phyloP scores from a whole-genome alignment of 352 stramenopile genomes.

The Globisporangium uncinulatum region DNA sequence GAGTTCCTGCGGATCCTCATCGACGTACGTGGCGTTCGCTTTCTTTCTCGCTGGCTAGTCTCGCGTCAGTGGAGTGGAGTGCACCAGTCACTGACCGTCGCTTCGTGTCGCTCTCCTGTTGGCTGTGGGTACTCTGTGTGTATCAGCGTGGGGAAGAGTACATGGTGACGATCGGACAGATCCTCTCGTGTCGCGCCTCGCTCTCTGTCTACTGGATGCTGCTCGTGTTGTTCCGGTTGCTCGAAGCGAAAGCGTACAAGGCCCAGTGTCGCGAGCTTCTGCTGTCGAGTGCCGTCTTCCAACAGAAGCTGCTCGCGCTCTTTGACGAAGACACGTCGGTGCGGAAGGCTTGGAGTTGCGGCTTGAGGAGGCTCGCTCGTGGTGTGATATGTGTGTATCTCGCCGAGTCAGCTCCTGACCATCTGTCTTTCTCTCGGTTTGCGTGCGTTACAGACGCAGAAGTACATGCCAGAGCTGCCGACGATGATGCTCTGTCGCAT shows the following conservation, averaged over 20 bases:
- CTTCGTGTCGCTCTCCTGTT: no score
- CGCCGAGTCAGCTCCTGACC: slow-evolving; percentile 3
- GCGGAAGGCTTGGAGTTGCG: not conserved
- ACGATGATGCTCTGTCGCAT: slow-evolving; percentile 79
- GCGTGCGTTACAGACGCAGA: slow-evolving; percentile 28
- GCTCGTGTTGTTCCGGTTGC: slow-evolving; percentile 52
- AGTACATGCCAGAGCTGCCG: slow-evolving; percentile 60
- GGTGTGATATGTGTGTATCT: not conserved
- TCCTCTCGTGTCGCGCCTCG: slow-evolving; percentile 44
- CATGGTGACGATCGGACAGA: slow-evolving; percentile 53
- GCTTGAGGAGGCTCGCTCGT: no score
- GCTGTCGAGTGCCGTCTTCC: slow-evolving; percentile 55
- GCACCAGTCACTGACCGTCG: no score
- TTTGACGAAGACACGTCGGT: slow-evolving; percentile 70
- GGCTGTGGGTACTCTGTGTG: not conserved
- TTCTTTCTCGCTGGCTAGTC: no score
- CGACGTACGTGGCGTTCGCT: slow-evolving; percentile 34
- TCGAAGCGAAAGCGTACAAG: slow-evolving; percentile 61
- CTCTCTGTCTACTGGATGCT: slow-evolving; percentile 75
- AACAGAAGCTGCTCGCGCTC: slow-evolving; percentile 55
- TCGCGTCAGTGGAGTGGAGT: no score
- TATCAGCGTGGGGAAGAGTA: slow-evolving; percentile 69
- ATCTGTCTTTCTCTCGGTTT: not conserved
- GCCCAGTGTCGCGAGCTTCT: slow-evolving; percentile 52
- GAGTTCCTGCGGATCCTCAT: slow-evolving; percentile 71